Percentiles rank a stretch among this genome's conserved stretches.
Conservation (phyloP, 2,329 filamentous ascomycete species). For the Aspergillus thermomutatus region DNA sequence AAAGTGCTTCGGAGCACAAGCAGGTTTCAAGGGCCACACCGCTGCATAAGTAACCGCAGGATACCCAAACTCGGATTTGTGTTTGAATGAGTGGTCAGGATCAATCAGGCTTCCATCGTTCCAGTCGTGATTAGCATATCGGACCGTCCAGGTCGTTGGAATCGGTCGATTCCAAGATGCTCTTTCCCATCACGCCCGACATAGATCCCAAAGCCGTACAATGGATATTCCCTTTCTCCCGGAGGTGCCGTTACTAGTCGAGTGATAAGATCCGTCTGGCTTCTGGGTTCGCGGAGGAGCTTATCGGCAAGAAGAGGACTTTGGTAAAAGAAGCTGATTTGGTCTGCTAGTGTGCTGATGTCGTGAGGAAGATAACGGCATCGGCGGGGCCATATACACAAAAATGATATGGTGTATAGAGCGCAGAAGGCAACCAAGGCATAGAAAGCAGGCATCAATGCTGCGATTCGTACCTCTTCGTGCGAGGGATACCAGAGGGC, state of each 20-base stretch:
- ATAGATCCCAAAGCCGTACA: conserved; percentile 58
- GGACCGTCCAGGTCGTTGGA: conserved; percentile 41
- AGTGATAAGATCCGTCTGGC: conserved; percentile 65
- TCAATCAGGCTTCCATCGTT: conserved; percentile 17
- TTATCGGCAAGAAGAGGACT: conserved; percentile 69
- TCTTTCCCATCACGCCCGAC: conserved; percentile 58
- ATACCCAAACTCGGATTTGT: background rate
- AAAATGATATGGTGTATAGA: conserved; percentile 64
- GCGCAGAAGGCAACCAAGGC: conserved; percentile 68
- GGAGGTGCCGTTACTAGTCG: conserved; percentile 58
- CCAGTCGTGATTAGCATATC: conserved; percentile 44
- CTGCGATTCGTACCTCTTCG: conserved; percentile 58
- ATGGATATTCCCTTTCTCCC: conserved; percentile 35
- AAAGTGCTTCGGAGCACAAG: background rate
- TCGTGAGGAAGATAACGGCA: conserved; percentile 67
- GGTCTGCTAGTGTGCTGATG: conserved; percentile 68
- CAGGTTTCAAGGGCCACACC: background rate
- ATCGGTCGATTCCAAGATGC: conserved; percentile 58
- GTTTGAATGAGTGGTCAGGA: background rate
- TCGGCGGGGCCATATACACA: conserved; percentile 60
- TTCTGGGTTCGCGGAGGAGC: conserved; percentile 66
- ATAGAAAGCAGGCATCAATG: conserved; percentile 70
- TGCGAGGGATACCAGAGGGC: conserved; percentile 53
- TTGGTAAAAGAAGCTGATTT: conserved; percentile 73
- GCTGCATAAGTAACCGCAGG: background rate